Evolutionary conservation across 495 filamentous ascomycete genomes (phyloP).

Genomic region (Aspergillus asperescens): DNA sequence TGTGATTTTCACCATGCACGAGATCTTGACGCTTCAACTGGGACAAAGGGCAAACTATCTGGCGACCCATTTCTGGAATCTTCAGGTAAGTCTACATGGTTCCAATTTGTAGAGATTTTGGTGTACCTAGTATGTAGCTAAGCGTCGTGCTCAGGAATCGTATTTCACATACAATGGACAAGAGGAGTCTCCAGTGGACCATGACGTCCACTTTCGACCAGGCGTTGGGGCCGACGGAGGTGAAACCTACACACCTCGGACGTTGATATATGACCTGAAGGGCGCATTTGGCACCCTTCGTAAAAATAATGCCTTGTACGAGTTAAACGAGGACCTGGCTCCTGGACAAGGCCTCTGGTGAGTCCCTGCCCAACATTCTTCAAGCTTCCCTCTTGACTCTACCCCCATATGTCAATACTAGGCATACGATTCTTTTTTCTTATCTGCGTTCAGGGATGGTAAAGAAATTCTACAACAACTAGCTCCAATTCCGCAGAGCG

Average conservation of each 20-base stretch:
- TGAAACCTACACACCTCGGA: slow-evolving; percentile 89
- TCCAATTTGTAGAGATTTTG: background rate
- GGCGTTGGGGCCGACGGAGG: slow-evolving; percentile 72
- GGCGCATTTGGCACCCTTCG: slow-evolving; percentile 82
- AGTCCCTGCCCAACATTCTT: no score
- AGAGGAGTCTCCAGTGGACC: slow-evolving; percentile 68
- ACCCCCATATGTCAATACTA: background rate
- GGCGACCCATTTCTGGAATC: slow-evolving; percentile 98
- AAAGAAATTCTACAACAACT: slow-evolving; percentile 62
- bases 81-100: slow-evolving; percentile 53
- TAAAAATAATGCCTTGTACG: slow-evolving; percentile 86
- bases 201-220: slow-evolving; percentile 86
- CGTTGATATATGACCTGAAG: slow-evolving; percentile 93
- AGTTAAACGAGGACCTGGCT: slow-evolving; percentile 52
- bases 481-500: slow-evolving; percentile 57
- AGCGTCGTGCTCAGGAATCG: slow-evolving; percentile 57
- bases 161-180: slow-evolving; percentile 86
- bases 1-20: slow-evolving; percentile 62
- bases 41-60: slow-evolving; percentile 91
- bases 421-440: background rate
- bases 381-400: background rate
- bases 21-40: slow-evolving; percentile 90
- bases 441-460: slow-evolving; percentile 52
- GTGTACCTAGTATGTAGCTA: slow-evolving; percentile 11
- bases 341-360: slow-evolving; percentile 56